These are phyloP conservation scores for Pythium pyrilobum DNA, from an alignment of 352 stramenopile genomes.

Conservation along the genomic window DNA sequence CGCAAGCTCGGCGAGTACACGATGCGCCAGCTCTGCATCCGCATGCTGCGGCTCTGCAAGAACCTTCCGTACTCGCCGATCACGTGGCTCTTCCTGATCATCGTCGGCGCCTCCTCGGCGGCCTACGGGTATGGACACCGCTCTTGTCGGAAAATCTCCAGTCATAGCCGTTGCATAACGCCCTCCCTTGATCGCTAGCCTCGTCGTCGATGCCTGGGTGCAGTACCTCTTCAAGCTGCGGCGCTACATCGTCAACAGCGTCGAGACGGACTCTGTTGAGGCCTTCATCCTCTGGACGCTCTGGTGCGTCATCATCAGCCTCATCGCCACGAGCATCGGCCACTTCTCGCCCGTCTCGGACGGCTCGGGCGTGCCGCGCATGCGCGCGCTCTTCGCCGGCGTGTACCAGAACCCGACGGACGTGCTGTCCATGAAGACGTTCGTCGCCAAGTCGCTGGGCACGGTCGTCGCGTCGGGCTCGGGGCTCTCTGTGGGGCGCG, in stretches of 20 bases:
- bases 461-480: constrained; percentile 61
- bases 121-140: constrained; percentile 42
- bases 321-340: constrained; percentile 55
- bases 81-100: constrained; percentile 72
- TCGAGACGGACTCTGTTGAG: constrained; percentile 48
- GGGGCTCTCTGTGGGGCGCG: constrained; percentile 59
- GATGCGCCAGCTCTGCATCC: constrained; percentile 49
- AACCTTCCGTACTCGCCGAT: constrained; percentile 78
- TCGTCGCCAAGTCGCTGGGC: constrained; percentile 62
- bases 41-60: constrained; percentile 58
- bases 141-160: neutral
- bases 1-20: constrained; percentile 40
- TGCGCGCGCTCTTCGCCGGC: constrained; percentile 67
- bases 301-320: constrained; percentile 47
- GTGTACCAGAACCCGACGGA: constrained; percentile 71
- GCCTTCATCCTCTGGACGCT: constrained; percentile 61
- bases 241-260: constrained; percentile 46
- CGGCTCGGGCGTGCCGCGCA: constrained; percentile 70
- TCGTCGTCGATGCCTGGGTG: constrained; percentile 66
- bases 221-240: constrained; percentile 59
- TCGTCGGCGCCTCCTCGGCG: constrained; percentile 50
- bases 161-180: neutral
- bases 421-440: constrained; percentile 52
- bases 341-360: constrained; percentile 63
- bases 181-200: constrained; percentile 4